Conservation (phyloP, 495 filamentous ascomycete species). For the Pseudevernia furfuracea region DNA sequence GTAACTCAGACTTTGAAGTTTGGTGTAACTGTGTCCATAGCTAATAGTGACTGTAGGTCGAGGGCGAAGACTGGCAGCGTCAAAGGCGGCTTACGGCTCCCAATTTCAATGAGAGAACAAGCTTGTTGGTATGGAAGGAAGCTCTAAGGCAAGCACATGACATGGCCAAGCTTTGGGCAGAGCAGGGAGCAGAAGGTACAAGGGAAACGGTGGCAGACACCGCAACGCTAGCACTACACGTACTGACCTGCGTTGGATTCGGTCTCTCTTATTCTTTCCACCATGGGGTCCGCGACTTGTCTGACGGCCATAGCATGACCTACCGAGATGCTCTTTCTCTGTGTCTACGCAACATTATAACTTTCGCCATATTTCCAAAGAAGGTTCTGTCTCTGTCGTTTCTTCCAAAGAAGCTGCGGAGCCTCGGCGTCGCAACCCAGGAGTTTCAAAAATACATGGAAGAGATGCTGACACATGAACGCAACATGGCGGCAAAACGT, state of each 20-base stretch:
- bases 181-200: conserved; percentile 25
- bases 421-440: conserved; percentile 29
- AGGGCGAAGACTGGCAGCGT: conserved; percentile 34
- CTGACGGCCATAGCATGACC: conserved; percentile 24
- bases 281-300: conserved; percentile 17
- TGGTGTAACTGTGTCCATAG: background rate
- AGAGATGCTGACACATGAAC: conserved; percentile 24
- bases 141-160: conserved; percentile 28
- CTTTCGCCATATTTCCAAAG: conserved; percentile 30
- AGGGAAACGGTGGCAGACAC: conserved; percentile 22
- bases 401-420: conserved; percentile 22
- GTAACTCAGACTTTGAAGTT: conserved; percentile 9
- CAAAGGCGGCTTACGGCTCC: conserved; percentile 36
- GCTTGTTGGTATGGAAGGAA: conserved; percentile 35
- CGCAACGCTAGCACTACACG: conserved; percentile 35
- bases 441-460: conserved; percentile 31
- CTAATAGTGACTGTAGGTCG: conserved; percentile 17
- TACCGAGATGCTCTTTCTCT: conserved; percentile 35
- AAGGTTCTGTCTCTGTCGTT: conserved; percentile 29
- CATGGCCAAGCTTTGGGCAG: conserved; percentile 27
- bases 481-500: conserved; percentile 14
- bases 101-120: conserved; percentile 37
- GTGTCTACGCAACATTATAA: conserved; percentile 28
- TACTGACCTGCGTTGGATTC: conserved; percentile 36
- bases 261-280: conserved; percentile 31